A percentile compares a stretch with the other conserved stretches of the same genome.
Conservation (phyloP, 2,329 filamentous ascomycete species). For the Pleochaeta shiraiana region DNA sequence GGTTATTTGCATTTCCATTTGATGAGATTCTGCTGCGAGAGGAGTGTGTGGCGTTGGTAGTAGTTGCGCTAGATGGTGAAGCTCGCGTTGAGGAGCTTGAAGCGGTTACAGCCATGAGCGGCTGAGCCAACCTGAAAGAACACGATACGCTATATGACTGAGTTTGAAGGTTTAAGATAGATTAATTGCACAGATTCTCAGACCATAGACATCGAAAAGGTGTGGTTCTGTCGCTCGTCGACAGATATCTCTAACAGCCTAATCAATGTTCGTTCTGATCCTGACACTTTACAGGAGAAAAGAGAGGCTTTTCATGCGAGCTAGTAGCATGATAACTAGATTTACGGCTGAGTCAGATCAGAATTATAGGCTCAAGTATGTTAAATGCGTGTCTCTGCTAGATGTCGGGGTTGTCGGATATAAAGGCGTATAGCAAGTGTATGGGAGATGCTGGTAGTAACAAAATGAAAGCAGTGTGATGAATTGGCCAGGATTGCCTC, state of each 20-base stretch:
- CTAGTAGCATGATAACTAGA: not conserved
- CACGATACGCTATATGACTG: not conserved
- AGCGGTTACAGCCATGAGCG: slow-evolving; percentile 13
- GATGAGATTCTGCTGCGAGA: slow-evolving; percentile 13
- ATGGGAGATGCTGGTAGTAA: not conserved
- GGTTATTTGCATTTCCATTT: slow-evolving; percentile 17
- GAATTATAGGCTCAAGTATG: too few relatives aligned
- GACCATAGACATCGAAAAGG: slow-evolving; percentile 14
- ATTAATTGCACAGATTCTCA: slow-evolving; percentile 6
- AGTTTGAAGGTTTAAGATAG: not conserved
- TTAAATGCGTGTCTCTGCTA: too few relatives aligned
- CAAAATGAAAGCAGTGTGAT: not conserved
- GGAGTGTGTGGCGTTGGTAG: slow-evolving; percentile 10
- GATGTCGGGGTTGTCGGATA: not conserved
- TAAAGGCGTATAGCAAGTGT: not conserved
- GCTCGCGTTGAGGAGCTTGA: slow-evolving; percentile 16
- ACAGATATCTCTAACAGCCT: not conserved
- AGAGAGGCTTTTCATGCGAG: not conserved
- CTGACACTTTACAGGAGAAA: not conserved
- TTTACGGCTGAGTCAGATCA: not conserved
- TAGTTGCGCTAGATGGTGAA: slow-evolving; percentile 15
- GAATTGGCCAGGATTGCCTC: not conserved
- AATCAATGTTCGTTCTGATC: too few relatives aligned
- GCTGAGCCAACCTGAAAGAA: slow-evolving; percentile 16
- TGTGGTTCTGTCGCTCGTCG: not conserved